Conservation (phyloP, 1,139 yeast species). For the Yamadazyma mexicana region DNA sequence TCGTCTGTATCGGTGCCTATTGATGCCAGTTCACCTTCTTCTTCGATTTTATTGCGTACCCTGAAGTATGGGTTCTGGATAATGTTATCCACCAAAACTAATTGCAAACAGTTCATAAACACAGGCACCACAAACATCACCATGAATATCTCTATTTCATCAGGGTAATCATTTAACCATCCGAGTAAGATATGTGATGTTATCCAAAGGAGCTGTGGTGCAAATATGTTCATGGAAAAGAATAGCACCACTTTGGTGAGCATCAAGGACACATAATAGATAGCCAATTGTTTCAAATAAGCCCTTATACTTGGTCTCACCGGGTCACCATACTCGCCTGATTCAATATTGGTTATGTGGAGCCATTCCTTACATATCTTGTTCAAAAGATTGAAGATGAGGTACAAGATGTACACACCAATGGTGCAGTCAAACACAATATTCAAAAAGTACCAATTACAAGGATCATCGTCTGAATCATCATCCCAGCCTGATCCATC, state of each 20-base stretch:
- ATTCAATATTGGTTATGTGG: conserved; percentile 55
- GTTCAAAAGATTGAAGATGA: conserved; percentile 51
- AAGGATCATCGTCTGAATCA: conserved; percentile 50
- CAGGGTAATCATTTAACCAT: conserved; percentile 80
- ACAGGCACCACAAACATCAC: conserved; percentile 84
- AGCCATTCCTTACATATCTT: conserved; percentile 36
- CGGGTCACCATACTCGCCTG: conserved; percentile 78
- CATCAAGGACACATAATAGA: conserved; percentile 66
- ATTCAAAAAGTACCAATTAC: conserved; percentile 91
- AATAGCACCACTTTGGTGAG: conserved; percentile 58
- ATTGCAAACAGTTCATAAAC: conserved; percentile 82
- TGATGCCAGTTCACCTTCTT: background rate
- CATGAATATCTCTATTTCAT: conserved; percentile 74
- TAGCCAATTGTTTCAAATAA: conserved; percentile 69
- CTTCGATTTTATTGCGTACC: conserved; percentile 14
- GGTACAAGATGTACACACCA: conserved; percentile 81
- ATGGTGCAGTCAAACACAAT: conserved; percentile 88
- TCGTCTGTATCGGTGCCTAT: background rate
- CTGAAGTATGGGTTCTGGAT: conserved; percentile 55
- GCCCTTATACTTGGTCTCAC: conserved; percentile 64
- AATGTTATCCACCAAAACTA: conserved; percentile 81
- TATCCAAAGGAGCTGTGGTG: conserved; percentile 42
- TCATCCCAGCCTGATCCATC: conserved; percentile 10
- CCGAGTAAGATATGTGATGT: conserved; percentile 53
- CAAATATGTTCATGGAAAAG: conserved; percentile 41